Conservation (phyloP, 2,329 filamentous ascomycete species). For the Ceratocystis lukuohia region DNA sequence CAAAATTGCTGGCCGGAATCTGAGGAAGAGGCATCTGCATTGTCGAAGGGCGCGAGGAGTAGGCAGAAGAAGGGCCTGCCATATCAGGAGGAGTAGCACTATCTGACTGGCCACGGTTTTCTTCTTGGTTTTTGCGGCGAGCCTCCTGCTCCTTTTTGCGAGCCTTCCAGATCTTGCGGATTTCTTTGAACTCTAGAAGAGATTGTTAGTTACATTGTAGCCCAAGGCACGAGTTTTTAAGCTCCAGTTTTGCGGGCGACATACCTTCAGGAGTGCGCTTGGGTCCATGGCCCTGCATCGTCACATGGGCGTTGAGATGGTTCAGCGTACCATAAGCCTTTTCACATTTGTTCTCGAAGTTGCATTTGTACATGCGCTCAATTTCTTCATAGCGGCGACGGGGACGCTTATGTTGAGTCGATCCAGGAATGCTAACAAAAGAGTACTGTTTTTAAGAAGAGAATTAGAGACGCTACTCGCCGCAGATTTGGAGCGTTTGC, state of each 20-base stretch:
- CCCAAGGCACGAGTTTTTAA: not conserved
- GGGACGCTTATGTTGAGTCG: conserved; percentile 92
- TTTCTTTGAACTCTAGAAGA: conserved; percentile 84
- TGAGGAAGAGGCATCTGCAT: conserved; percentile 16
- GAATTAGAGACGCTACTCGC: not conserved
- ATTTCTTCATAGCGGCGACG: conserved; percentile 93
- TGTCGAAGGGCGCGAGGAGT: not conserved
- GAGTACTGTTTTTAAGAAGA: conserved; percentile 47
- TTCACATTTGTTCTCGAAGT: conserved; percentile 84
- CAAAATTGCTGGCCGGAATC: not conserved
- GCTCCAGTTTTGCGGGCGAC: conserved; percentile 24
- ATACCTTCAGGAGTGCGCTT: conserved; percentile 96
- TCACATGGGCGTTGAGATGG: conserved; percentile 94
- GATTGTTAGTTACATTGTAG: not conserved
- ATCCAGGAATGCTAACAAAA: conserved; percentile 92
- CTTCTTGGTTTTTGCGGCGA: conserved; percentile 49
- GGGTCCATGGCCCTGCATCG: conserved; percentile 91
- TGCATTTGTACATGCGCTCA: conserved; percentile 99
- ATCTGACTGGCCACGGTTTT: not conserved
- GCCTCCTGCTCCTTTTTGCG: conserved; percentile 98
- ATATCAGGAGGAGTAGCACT: conserved; percentile 6
- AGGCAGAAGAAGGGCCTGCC: not conserved
- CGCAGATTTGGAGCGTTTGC: too few relatives aligned
- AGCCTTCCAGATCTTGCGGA: conserved; percentile 97
- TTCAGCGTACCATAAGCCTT: conserved; percentile 97